Percentiles rank a stretch among this genome's conserved stretches.
These are phyloP conservation scores for Malus asiatica DNA, from an alignment of 306 rosid genomes.

Conservation along the genomic window DNA sequence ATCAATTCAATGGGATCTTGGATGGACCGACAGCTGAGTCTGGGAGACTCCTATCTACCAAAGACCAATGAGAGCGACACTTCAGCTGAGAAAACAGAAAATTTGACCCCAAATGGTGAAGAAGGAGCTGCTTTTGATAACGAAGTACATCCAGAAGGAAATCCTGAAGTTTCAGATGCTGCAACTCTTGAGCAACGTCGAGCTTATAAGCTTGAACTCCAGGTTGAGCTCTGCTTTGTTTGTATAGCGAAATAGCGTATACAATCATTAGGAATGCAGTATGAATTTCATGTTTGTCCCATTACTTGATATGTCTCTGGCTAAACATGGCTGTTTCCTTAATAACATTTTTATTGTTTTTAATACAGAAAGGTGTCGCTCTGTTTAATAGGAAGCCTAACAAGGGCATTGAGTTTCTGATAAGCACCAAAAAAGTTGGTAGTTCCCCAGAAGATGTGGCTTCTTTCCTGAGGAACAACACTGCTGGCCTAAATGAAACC, in stretches of 20 bases:
- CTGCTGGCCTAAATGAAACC: slow-evolving; percentile 69
- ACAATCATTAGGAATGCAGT: neutral
- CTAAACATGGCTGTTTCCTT: slow-evolving; percentile 16
- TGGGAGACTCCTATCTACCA: slow-evolving; percentile 50
- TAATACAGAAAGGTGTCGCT: slow-evolving; percentile 91
- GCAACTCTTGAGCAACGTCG: slow-evolving; percentile 93
- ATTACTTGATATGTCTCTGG: neutral
- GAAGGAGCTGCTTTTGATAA: slow-evolving; percentile 69
- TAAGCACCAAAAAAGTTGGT: slow-evolving; percentile 69
- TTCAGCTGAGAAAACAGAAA: slow-evolving; percentile 53
- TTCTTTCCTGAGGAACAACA: slow-evolving; percentile 75
- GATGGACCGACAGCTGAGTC: slow-evolving; percentile 88
- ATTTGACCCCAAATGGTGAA: slow-evolving; percentile 49
- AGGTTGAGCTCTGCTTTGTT: slow-evolving; percentile 46
- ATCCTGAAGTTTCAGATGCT: slow-evolving; percentile 75
- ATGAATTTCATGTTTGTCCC: neutral
- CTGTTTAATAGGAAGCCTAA: slow-evolving; percentile 91
- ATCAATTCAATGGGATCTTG: slow-evolving; percentile 94
- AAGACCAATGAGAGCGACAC: slow-evolving; percentile 56
- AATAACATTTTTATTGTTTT: slow-evolving; percentile 41
- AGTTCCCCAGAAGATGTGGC: slow-evolving; percentile 87
- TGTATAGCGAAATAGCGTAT: slow-evolving; percentile 8
- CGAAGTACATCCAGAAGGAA: slow-evolving; percentile 68
- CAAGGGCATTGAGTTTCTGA: slow-evolving; percentile 88
- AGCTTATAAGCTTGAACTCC: slow-evolving; percentile 89